These are phyloP conservation scores for Laguncularia racemosa DNA, from an alignment of 345 rosid species.

Conservation along the genomic window DNA sequence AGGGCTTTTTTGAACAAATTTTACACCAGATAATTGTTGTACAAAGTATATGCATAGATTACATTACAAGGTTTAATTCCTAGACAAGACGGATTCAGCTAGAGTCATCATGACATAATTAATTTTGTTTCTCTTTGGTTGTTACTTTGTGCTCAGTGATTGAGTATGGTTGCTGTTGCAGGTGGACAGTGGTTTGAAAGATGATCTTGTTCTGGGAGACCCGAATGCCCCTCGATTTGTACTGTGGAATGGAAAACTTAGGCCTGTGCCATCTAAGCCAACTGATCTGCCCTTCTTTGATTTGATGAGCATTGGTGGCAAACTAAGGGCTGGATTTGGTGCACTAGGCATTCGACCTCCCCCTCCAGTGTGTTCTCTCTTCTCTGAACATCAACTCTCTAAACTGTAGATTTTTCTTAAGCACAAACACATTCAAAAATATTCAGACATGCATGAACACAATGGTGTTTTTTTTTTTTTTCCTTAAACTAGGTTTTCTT, in stretches of 20 bases:
- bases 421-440: too few relatives aligned
- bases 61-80: too few relatives aligned
- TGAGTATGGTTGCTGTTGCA: conserved; percentile 15
- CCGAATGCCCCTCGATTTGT: conserved; percentile 88
- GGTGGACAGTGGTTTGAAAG: conserved; percentile 86
- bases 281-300: conserved; percentile 69
- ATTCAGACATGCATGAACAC: not conserved
- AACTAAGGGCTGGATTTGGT: conserved; percentile 82
- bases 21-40: too few relatives aligned
- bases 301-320: conserved; percentile 86
- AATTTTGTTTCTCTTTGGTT: too few relatives aligned
- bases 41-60: too few relatives aligned
- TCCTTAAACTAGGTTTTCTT: conserved; percentile 26
- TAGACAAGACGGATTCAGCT: too few relatives aligned
- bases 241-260: conserved; percentile 75
- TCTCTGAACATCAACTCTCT: too few relatives aligned
- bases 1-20: too few relatives aligned
- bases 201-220: conserved; percentile 90
- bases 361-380: conserved; percentile 70
- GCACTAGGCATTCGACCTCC: conserved; percentile 84
- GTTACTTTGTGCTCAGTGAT: not conserved
- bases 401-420: too few relatives aligned
- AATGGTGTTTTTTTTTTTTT: not conserved
- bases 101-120: too few relatives aligned
- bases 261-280: conserved; percentile 81